Percentiles rank a stretch among this genome's conserved stretches.
Conservation (phyloP, 495 filamentous ascomycete species). For the Hypomontagnella monticulosa region DNA sequence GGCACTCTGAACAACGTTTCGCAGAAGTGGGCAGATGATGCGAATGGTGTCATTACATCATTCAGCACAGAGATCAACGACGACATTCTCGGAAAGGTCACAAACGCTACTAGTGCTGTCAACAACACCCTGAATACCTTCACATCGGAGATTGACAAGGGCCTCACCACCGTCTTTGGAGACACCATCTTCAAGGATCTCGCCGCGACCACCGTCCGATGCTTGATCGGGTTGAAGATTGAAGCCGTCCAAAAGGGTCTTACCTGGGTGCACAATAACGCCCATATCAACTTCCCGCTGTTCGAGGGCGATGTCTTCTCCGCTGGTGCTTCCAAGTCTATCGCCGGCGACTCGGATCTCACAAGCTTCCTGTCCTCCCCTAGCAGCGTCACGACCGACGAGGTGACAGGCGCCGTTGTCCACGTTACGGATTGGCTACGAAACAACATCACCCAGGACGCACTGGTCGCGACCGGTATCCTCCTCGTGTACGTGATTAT, state of each 20-base stretch:
- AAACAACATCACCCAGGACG: slow-evolving; percentile 73
- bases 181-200: slow-evolving; percentile 78
- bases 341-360: slow-evolving; percentile 64
- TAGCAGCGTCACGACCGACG: slow-evolving; percentile 72
- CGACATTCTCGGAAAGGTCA: slow-evolving; percentile 89
- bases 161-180: slow-evolving; percentile 80
- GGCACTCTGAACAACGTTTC: slow-evolving; percentile 75
- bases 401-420: slow-evolving; percentile 78
- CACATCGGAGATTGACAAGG: slow-evolving; percentile 73
- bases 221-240: slow-evolving; percentile 79
- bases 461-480: slow-evolving; percentile 76
- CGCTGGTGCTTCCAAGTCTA: slow-evolving; percentile 72
- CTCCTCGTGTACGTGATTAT: slow-evolving; percentile 80
- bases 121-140: slow-evolving; percentile 89
- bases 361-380: slow-evolving; percentile 81
- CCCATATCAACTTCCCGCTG: slow-evolving; percentile 81
- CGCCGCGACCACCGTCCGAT: slow-evolving; percentile 76
- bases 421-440: slow-evolving; percentile 71
- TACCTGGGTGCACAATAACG: slow-evolving; percentile 88
- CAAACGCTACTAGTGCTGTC: slow-evolving; percentile 77
- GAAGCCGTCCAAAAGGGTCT: slow-evolving; percentile 81
- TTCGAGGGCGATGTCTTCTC: slow-evolving; percentile 86
- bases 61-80: slow-evolving; percentile 80
- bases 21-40: slow-evolving; percentile 75
- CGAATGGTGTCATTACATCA: slow-evolving; percentile 75